A percentile compares a stretch with the other conserved stretches of the same genome.
Conservation (phyloP, 805 yeast species). For the Kuraishia piskuri region DNA sequence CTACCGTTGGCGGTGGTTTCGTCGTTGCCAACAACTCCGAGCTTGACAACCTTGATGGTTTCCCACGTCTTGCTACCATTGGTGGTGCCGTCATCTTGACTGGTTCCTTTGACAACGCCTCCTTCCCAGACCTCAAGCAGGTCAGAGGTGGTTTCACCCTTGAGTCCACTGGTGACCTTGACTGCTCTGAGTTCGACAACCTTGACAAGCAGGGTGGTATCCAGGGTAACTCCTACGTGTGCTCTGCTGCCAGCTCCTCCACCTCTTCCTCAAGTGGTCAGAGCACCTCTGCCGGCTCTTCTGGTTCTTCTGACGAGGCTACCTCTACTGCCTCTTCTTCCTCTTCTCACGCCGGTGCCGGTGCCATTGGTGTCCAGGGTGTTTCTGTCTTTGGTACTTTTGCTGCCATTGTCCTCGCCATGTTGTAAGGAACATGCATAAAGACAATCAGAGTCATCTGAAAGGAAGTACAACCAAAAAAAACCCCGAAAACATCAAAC, state of each 20-base stretch:
- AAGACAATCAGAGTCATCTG: not conserved
- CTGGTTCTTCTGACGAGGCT: slow-evolving; percentile 23
- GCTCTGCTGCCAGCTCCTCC: slow-evolving; percentile 54
- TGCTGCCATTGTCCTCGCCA: slow-evolving; percentile 41
- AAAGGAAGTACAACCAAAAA: not conserved
- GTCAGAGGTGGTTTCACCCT: slow-evolving; percentile 91
- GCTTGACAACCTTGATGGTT: slow-evolving; percentile 58
- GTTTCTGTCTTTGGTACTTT: slow-evolving; percentile 38
- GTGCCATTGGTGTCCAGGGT: slow-evolving; percentile 11
- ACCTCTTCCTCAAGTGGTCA: slow-evolving; percentile 27
- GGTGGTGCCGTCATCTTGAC: slow-evolving; percentile 81
- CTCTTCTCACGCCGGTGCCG: slow-evolving; percentile 19
- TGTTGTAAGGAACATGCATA: slow-evolving; percentile 28
- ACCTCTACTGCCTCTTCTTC: slow-evolving; percentile 27
- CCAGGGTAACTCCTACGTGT: slow-evolving; percentile 82
- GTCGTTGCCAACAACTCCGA: slow-evolving; percentile 77
- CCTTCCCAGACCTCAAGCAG: slow-evolving; percentile 61
- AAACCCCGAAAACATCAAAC: too few species aligned
- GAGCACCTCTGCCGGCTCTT: slow-evolving; percentile 16
- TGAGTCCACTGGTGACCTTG: slow-evolving; percentile 66
- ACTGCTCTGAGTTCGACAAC: slow-evolving; percentile 69
- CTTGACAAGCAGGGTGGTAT: slow-evolving; percentile 74
- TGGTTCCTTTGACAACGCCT: slow-evolving; percentile 78
- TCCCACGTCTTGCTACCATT: slow-evolving; percentile 63
- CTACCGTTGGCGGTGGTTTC: slow-evolving; percentile 87